Percentiles rank a stretch among this genome's conserved stretches.
Evolutionary conservation across 768 basidiomycete species (phyloP).

Genomic region (Gelatoporia subvermispora): DNA sequence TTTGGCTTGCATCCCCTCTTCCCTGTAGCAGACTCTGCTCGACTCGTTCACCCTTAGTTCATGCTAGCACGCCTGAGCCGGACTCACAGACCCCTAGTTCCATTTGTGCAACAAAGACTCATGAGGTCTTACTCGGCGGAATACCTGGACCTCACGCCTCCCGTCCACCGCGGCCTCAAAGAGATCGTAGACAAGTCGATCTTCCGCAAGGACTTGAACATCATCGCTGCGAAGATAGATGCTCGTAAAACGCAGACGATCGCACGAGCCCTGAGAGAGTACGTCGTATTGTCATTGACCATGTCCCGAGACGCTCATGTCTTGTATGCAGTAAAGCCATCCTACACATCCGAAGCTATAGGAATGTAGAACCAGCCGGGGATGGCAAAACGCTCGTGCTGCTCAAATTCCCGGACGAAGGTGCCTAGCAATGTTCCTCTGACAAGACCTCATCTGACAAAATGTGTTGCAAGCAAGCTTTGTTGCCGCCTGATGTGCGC

Average conservation of each 20-base stretch:
- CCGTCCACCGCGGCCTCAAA: conserved; percentile 25
- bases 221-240: conserved; percentile 62
- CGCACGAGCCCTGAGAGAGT: conserved; percentile 61
- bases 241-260: conserved; percentile 49
- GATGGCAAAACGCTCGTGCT: conserved; percentile 61
- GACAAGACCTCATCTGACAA: conserved; percentile 14
- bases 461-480: conserved; percentile 51
- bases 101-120: too few relatives aligned
- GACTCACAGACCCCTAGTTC: too few relatives aligned
- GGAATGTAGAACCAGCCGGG: conserved; percentile 47
- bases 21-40: too few relatives aligned
- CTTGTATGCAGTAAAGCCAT: conserved; percentile 38
- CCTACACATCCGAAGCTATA: conserved; percentile 65
- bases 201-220: conserved; percentile 61
- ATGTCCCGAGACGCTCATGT: neutral
- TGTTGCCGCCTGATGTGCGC: conserved; percentile 52
- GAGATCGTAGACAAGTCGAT: conserved; percentile 53
- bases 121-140: too few relatives aligned
- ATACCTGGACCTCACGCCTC: conserved; percentile 3
- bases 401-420: conserved; percentile 55
- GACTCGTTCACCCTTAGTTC: neutral
- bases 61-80: conserved; percentile 2
- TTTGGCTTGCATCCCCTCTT: neutral
- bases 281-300: conserved; percentile 14
- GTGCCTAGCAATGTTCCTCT: conserved; percentile 30